Base-by-base conservation (phyloP, 2,329 filamentous ascomycete species). In the Cladophialophora chaetospira region DNA sequence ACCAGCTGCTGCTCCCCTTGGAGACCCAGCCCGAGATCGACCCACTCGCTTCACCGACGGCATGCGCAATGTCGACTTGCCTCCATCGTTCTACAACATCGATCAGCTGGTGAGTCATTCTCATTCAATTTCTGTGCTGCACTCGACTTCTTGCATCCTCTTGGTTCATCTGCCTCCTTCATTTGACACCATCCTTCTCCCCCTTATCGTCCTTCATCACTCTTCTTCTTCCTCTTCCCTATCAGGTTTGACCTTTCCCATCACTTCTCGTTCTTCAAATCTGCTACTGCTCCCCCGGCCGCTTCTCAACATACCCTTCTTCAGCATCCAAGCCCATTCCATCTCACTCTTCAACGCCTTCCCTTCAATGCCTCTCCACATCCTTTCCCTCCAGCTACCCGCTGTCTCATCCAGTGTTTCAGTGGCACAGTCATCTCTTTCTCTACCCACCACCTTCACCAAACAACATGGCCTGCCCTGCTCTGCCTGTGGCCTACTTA, bases 31-130 rank as follows among this genome's bases (percentile, higher is more conserved):
- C 15, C 57, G 52, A 11, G 62, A 66, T 23, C 55, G 36, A 21
- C 49, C 29, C 17, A 23, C 58, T 6, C 48, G 59, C 36, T 54
- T 49, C 54, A 65, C 61, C n/a, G 65, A 67, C 48, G 26, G 54
- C 19, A 38, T 67, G 26, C 60, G 58, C n/a, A 65, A 65, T 45
- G 40, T 67, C 19, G 65, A 67, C 46, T 47, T 67, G 26, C 61
- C 65, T 5, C 59, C 65, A 4, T 63, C 59, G 2, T 63, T 64
- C 54, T 67, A 63, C 63, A 65, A 66, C 49, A 59, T 66, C 48
- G 61, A 67, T 49, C 36, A 57, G 13, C 17, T 60, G 59, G 65
- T 67, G 49, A 61, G 65, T 63, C 17, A 47, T 28, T 42, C 53
- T 43, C 26, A 29, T 26, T 54, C 28, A 29, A 33, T 43, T 40